These are phyloP conservation scores for Oenanthe sinensis DNA, from an alignment of 129 eudicot genomes.

Conservation along the genomic window DNA sequence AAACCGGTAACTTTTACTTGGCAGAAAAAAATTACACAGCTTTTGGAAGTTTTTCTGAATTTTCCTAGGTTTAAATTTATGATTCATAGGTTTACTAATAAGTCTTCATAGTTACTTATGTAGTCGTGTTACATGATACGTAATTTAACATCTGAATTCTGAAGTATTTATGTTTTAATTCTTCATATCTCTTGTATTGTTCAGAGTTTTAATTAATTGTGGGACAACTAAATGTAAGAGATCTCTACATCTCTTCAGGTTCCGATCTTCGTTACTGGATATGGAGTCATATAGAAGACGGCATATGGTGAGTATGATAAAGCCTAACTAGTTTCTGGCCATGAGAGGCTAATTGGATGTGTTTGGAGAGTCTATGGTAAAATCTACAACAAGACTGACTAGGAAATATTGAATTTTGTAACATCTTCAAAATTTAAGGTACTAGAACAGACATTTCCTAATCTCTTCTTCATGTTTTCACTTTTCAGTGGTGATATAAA, in stretches of 20 bases:
- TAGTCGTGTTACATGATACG: neutral
- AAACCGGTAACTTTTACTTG: neutral
- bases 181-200: conserved; percentile 19
- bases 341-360: neutral
- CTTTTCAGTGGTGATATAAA: conserved; percentile 24
- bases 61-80: neutral
- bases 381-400: neutral
- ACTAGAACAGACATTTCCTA: neutral
- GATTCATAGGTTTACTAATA: neutral
- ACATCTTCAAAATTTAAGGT: neutral
- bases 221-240: conserved; percentile 40
- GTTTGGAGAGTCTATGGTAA: neutral
- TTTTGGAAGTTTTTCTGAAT: neutral
- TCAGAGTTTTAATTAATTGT: conserved; percentile 5
- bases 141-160: neutral
- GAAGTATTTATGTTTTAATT: neutral
- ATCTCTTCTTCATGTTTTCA: neutral
- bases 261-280: conserved; percentile 59
- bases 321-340: neutral
- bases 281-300: conserved; percentile 46
- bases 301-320: neutral
- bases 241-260: conserved; percentile 52
- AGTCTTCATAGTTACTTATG: neutral
- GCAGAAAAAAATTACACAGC: neutral
- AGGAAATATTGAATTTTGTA: neutral